These are phyloP conservation scores for Cicer yamashitae DNA, from an alignment of 306 rosid genomes.

Conservation along the genomic window DNA sequence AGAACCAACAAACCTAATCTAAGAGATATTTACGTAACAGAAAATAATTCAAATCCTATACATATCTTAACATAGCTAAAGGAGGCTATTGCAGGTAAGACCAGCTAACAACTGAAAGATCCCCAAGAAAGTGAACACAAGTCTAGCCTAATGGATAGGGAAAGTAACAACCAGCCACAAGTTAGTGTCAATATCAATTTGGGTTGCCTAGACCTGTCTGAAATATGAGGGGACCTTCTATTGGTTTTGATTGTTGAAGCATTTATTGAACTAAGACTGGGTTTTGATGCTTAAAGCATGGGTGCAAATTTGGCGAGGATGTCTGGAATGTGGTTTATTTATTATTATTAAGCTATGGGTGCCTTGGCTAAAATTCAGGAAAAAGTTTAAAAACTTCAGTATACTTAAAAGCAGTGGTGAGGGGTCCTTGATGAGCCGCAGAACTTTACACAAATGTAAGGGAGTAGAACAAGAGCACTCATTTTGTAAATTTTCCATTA, in stretches of 20 bases:
- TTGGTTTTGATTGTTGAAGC: conserved; percentile 17
- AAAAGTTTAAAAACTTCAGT: not conserved
- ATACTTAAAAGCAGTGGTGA: conserved; percentile 25
- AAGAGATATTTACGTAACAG: too few relatives aligned
- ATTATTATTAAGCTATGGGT: conserved; percentile 1
- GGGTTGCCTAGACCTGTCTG: conserved; percentile 7
- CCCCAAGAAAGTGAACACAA: not conserved
- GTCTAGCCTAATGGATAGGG: conserved; percentile 12
- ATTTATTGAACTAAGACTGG: not conserved
- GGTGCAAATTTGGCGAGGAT: conserved; percentile 7
- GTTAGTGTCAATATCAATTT: conserved; percentile 14
- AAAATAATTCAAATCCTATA: too few relatives aligned
- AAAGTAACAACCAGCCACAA: conserved; percentile 1
- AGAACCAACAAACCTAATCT: too few relatives aligned
- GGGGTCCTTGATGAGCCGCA: conserved; percentile 6
- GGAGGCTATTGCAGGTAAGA: not conserved
- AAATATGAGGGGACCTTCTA: not conserved
- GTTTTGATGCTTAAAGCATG: conserved; percentile 11
- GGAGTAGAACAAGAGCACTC: not conserved
- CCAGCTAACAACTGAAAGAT: conserved; percentile 2
- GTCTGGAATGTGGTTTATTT: not conserved
- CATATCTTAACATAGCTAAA: not conserved
- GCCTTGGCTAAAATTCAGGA: not conserved
- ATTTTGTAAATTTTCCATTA: not conserved
- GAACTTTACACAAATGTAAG: not conserved